Percentiles rank a stretch among this genome's conserved stretches.
These are phyloP conservation scores for Calocybe gambosa DNA, from an alignment of 1,284 basidiomycete species.

Conservation along the genomic window DNA sequence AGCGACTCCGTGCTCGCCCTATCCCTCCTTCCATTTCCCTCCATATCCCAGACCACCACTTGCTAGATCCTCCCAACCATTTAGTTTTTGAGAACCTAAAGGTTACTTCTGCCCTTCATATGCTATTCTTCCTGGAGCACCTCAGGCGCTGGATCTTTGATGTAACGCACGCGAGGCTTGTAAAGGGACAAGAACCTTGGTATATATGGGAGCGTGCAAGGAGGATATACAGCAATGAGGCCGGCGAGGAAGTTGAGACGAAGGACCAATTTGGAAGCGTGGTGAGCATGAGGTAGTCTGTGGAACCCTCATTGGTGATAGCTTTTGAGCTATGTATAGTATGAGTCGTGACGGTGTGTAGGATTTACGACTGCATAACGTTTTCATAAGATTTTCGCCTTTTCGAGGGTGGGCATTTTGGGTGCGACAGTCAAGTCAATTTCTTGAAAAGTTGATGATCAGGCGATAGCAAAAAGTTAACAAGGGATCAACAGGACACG, in stretches of 20 bases:
- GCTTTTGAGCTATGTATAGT: no score
- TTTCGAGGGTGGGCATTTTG: no score
- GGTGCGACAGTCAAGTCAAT: no score
- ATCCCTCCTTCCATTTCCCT: conserved; percentile 18
- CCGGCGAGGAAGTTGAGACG: not conserved
- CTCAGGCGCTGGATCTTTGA: conserved; percentile 34
- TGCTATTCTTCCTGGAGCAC: conserved; percentile 25
- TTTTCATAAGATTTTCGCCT: no score
- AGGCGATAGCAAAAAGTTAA: no score
- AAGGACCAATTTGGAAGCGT: not conserved
- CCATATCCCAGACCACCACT: conserved; percentile 22
- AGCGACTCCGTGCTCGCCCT: conserved; percentile 16
- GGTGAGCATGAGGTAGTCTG: not conserved
- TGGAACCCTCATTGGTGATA: no score
- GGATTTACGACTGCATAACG: no score
- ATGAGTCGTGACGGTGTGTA: no score
- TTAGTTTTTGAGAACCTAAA: not conserved
- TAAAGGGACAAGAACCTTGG: conserved; percentile 47
- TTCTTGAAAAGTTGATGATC: no score
- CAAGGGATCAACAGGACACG: no score
- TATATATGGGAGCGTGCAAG: conserved; percentile 30
- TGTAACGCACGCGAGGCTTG: conserved; percentile 32
- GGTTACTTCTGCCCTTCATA: conserved; percentile 18
- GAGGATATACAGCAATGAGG: not conserved
- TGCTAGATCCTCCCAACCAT: conserved; percentile 18